Evolutionary conservation across 2,329 filamentous ascomycete genomes (phyloP).

Genomic region (Aspergillus sojae): DNA sequence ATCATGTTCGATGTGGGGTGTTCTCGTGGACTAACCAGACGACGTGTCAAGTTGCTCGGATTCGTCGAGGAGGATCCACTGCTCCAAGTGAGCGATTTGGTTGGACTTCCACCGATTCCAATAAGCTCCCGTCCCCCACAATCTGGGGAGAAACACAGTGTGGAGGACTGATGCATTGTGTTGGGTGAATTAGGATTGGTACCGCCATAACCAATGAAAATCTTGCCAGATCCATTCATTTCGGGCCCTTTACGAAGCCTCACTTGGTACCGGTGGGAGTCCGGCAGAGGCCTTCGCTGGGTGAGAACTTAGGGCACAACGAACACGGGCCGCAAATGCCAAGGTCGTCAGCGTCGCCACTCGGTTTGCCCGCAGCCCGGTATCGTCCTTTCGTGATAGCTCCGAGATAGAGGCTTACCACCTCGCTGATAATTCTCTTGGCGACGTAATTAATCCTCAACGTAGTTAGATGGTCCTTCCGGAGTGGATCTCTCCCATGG

Average conservation of each 20-base stretch:
- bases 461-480: not conserved
- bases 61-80: not conserved
- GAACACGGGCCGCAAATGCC: not conserved
- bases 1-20: not conserved
- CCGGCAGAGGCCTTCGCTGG: not conserved
- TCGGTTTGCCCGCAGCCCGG: no score
- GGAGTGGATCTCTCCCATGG: not conserved
- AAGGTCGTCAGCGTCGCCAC: no score
- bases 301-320: not conserved
- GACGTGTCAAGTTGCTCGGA: not conserved
- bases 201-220: not conserved
- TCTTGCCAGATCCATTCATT: not conserved
- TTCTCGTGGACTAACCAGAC: not conserved
- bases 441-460: not conserved
- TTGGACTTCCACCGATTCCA: not conserved
- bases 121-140: not conserved
- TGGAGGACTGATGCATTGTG: not conserved
- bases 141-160: not conserved
- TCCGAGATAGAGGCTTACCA: no score
- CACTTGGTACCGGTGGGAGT: not conserved
- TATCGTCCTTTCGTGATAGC: no score
- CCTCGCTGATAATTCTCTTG: not conserved
- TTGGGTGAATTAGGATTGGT: not conserved
- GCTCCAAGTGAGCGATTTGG: not conserved
- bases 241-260: not conserved